These are phyloP conservation scores for Microascus cirrosus DNA, from an alignment of 2,329 filamentous ascomycete genomes.

Conservation along the genomic window DNA sequence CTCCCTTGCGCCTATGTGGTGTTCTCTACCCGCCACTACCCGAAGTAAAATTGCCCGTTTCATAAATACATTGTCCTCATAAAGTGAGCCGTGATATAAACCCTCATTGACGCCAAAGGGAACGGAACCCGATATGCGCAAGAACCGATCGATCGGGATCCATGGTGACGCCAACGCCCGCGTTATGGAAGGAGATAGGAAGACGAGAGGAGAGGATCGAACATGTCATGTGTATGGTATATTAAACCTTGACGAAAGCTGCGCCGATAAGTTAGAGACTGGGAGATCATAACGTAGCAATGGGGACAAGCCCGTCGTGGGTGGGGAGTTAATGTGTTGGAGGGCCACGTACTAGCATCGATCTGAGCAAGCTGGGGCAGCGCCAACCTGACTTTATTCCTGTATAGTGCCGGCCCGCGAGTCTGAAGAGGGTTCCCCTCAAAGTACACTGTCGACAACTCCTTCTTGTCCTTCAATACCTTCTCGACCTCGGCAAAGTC, in stretches of 20 bases:
- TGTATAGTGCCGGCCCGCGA: slow-evolving; percentile 69
- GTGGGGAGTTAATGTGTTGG: background rate
- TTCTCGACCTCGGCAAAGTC: slow-evolving; percentile 77
- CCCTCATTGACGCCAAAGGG: background rate
- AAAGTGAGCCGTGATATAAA: background rate
- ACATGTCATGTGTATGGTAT: background rate
- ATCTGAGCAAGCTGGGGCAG: slow-evolving; percentile 86
- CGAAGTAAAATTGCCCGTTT: background rate
- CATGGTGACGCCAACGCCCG: background rate
- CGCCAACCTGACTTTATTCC: slow-evolving; percentile 84
- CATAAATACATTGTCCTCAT: background rate
- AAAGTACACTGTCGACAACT: slow-evolving; percentile 85
- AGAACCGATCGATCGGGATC: background rate
- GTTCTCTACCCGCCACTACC: background rate
- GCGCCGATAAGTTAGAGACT: background rate
- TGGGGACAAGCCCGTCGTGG: background rate
- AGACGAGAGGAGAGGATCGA: slow-evolving; percentile 6
- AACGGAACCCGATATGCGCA: background rate
- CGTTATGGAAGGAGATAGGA: slow-evolving; percentile 9
- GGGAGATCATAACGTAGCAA: background rate
- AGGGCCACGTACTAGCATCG: slow-evolving; percentile 73
- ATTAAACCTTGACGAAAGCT: slow-evolving; percentile 21
- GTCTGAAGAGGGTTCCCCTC: slow-evolving; percentile 88
- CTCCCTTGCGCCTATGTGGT: background rate
- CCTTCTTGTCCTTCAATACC: slow-evolving; percentile 65